Conservation (phyloP, 306 rosid species). For the Malus asiatica region DNA sequence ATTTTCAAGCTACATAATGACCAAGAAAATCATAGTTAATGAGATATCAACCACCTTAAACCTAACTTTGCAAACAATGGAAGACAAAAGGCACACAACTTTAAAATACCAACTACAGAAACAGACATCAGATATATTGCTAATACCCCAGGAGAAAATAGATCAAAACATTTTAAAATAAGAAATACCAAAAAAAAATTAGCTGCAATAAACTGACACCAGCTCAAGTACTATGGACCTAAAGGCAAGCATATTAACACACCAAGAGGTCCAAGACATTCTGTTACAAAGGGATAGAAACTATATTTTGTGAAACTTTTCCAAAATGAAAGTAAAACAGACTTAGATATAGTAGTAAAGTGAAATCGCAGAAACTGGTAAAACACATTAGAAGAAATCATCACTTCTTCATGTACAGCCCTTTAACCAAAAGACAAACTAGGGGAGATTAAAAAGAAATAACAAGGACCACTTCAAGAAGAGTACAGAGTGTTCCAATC, state of each 20-base stretch:
- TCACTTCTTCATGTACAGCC: background rate
- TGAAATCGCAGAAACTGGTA: background rate
- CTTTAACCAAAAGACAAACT: background rate
- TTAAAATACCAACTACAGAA: no score
- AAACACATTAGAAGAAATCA: background rate
- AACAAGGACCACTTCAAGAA: background rate
- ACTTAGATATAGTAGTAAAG: no score
- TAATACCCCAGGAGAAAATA: no score
- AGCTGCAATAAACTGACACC: background rate
- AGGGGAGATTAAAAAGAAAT: background rate
- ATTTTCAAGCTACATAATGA: slow-evolving; percentile 55
- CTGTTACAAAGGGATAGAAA: background rate
- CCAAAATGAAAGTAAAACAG: no score
- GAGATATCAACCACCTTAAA: background rate
- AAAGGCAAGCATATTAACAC: background rate
- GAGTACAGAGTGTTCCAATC: background rate
- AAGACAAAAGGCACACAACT: background rate
- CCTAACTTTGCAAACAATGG: background rate
- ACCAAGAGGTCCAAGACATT: background rate
- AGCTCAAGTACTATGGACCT: background rate
- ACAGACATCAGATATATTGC: no score
- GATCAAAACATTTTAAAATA: no score
- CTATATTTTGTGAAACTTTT: no score
- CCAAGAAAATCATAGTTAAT: background rate
- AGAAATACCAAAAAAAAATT: background rate